phyloP scores from a whole-genome alignment of 192 early-diverging fungal species.

The Cetraspora pellucida region DNA sequence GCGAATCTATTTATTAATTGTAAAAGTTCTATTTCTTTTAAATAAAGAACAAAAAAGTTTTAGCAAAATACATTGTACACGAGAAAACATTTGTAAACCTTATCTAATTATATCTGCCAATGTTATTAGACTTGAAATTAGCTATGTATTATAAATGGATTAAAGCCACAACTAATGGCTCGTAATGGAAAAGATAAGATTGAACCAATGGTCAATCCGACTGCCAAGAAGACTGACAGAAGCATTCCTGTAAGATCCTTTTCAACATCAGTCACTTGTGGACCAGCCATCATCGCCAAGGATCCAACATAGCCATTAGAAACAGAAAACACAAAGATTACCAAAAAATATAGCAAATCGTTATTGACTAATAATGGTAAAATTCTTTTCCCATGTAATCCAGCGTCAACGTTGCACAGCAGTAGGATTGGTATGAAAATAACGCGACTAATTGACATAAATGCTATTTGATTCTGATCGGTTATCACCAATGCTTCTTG shows the following conservation, averaged over 20 bases:
- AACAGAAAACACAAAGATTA: conserved; percentile 63
- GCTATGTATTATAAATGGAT: no score
- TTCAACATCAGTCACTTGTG: conserved; percentile 40
- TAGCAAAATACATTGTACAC: no score
- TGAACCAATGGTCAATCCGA: conserved; percentile 73
- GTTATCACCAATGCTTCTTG: conserved; percentile 53
- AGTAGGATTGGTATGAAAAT: conserved; percentile 72
- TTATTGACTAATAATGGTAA: conserved; percentile 48
- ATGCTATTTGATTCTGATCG: conserved; percentile 47
- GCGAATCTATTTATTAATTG: no score
- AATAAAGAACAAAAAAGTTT: no score
- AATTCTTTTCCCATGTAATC: conserved; percentile 32
- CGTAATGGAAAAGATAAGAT: conserved; percentile 54
- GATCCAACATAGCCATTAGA: conserved; percentile 71
- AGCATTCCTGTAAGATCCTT: conserved; percentile 67
- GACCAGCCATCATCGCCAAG: conserved; percentile 64
- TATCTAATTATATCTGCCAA: no score
- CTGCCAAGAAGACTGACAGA: conserved; percentile 63
- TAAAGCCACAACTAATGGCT: conserved; percentile 40
- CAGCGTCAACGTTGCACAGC: conserved; percentile 62
- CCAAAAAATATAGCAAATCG: conserved; percentile 53
- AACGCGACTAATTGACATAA: conserved; percentile 53
- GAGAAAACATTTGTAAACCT: no score
- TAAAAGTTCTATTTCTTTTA: no score
- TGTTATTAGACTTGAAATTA: no score